A percentile compares a stretch with the other conserved stretches of the same genome.
Conservation (phyloP, 257 asterid species). For the Ballota nigra region DNA sequence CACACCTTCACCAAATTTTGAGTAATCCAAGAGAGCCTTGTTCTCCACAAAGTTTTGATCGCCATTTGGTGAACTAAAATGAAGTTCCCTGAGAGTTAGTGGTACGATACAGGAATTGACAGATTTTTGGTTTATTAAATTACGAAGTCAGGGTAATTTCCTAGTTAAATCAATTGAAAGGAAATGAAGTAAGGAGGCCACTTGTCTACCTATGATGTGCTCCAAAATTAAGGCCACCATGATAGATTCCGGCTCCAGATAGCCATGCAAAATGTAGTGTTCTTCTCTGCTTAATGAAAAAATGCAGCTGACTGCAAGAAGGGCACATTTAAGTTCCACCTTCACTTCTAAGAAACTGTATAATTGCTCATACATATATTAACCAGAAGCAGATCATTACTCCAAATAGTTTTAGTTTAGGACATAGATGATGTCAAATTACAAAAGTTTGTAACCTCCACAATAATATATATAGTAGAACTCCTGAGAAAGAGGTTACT, state of each 20-base stretch:
- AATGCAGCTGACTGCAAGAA: slow-evolving; percentile 90
- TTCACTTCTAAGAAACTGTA: slow-evolving; percentile 12
- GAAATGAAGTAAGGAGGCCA: slow-evolving; percentile 17
- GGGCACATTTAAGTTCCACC: slow-evolving; percentile 16
- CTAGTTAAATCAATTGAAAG: slow-evolving; percentile 13
- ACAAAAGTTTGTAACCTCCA: slow-evolving; percentile 4
- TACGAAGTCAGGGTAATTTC: background rate
- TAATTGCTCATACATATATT: slow-evolving; percentile 11
- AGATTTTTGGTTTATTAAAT: slow-evolving; percentile 9
- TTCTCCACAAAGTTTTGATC: slow-evolving; percentile 98
- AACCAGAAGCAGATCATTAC: slow-evolving; percentile 10
- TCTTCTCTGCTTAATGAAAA: slow-evolving; percentile 93
- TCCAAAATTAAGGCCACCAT: slow-evolving; percentile 96
- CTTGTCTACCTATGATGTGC: slow-evolving; percentile 65
- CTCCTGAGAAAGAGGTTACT: background rate
- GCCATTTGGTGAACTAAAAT: slow-evolving; percentile 78
- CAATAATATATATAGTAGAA: background rate
- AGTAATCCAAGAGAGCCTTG: slow-evolving; percentile 89
- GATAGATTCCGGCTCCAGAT: slow-evolving; percentile 98
- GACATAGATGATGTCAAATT: slow-evolving; percentile 3
- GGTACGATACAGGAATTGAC: slow-evolving; percentile 15
- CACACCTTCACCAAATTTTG: slow-evolving; percentile 80
- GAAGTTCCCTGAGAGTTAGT: slow-evolving; percentile 26
- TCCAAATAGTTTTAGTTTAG: slow-evolving; percentile 10
- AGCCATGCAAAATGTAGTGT: slow-evolving; percentile 97